Conservation (phyloP, 2,329 filamentous ascomycete species). For the Epichloe sylvatica region DNA sequence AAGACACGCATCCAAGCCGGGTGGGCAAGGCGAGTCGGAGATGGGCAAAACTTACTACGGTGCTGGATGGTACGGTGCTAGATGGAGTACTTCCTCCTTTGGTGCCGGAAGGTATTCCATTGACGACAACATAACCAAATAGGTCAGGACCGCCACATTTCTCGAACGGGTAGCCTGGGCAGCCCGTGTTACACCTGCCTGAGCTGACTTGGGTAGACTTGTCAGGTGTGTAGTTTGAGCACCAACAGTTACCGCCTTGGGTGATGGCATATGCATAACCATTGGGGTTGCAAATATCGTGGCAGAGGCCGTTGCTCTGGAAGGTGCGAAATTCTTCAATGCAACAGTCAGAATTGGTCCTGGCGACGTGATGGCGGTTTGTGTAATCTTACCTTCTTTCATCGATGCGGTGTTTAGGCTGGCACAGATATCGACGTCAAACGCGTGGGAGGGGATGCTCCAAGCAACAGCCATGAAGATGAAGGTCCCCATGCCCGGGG, state of each 20-base stretch:
- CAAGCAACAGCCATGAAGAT: conserved; percentile 14
- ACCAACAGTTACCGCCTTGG: conserved; percentile 56
- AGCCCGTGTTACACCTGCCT: conserved; percentile 39
- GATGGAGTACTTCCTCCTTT: conserved; percentile 13
- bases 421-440: conserved; percentile 22
- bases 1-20: neutral
- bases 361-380: neutral
- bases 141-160: conserved; percentile 48
- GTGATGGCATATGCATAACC: conserved; percentile 55
- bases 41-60: conserved; percentile 15
- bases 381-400: conserved; percentile 17
- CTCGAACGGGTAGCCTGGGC: conserved; percentile 56
- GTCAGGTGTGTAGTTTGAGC: conserved; percentile 52
- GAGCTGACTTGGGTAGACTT: conserved; percentile 24
- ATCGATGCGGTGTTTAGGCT: conserved; percentile 23
- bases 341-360: conserved; percentile 1
- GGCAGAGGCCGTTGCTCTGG: conserved; percentile 59
- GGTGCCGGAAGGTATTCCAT: conserved; percentile 43
- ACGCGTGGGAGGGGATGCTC: conserved; percentile 11
- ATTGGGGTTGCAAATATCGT: conserved; percentile 36
- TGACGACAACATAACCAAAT: conserved; percentile 52
- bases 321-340: conserved; percentile 37
- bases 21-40: conserved; percentile 1
- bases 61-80: conserved; percentile 11
- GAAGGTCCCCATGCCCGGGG: neutral